phyloP scores from a whole-genome alignment of 2,329 filamentous ascomycete species.

The Talaromyces sp. region DNA sequence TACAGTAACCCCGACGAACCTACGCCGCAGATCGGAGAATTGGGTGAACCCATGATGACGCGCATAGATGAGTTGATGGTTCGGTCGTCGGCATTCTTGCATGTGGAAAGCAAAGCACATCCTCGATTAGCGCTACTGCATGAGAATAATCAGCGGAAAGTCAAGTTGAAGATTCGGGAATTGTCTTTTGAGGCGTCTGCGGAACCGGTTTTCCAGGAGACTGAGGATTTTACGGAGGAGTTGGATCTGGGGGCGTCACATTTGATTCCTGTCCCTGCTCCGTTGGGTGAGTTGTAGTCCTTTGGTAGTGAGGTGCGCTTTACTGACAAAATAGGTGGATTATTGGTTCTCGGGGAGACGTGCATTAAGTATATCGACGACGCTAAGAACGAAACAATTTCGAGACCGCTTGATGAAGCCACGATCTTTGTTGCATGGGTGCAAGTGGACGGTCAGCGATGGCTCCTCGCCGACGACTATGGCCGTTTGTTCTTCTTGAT shows the following conservation, averaged over 20 bases:
- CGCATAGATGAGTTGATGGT: conserved; percentile 66
- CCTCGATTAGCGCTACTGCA: conserved; percentile 64
- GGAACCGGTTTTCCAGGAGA: conserved; percentile 53
- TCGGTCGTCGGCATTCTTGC: conserved; percentile 62
- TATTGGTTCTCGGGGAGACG: conserved; percentile 75
- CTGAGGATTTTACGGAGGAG: conserved; percentile 50
- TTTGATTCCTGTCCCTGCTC: conserved; percentile 59
- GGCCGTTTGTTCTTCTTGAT: conserved; percentile 81
- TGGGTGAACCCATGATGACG: conserved; percentile 60
- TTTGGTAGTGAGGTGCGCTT: background rate
- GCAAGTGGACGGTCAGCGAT: conserved; percentile 73
- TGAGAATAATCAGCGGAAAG: conserved; percentile 58
- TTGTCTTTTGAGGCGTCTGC: conserved; percentile 50
- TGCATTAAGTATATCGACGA: conserved; percentile 82
- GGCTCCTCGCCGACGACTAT: conserved; percentile 89
- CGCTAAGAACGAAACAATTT: conserved; percentile 63
- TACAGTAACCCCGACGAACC: conserved; percentile 17
- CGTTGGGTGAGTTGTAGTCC: conserved; percentile 43
- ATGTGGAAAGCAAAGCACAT: conserved; percentile 48
- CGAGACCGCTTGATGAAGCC: conserved; percentile 64
- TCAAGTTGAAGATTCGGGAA: conserved; percentile 55
- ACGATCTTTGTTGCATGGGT: conserved; percentile 93
- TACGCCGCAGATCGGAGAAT: conserved; percentile 46
- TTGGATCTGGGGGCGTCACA: conserved; percentile 60
- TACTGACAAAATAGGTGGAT: conserved; percentile 52